Conservation (phyloP, 306 rosid genomes). For the Acacia acuminata region DNA sequence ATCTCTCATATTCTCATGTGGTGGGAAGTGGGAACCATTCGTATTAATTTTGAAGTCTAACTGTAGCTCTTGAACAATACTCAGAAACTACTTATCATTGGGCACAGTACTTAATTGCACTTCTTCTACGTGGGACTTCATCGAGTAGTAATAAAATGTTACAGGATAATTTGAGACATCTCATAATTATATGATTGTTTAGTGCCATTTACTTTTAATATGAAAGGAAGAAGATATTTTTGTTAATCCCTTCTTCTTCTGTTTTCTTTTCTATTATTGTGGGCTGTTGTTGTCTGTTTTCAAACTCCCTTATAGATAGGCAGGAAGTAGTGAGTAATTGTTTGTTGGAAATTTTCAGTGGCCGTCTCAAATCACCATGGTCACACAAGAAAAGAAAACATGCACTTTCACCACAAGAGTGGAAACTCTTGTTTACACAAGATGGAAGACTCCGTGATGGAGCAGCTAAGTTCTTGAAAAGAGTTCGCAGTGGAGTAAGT, state of each 20-base stretch:
- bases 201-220: constrained; percentile 18
- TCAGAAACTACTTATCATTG: neutral
- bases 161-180: constrained; percentile 4
- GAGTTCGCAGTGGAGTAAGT: constrained; percentile 99
- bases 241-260: neutral
- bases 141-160: neutral
- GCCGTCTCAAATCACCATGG: constrained; percentile 97
- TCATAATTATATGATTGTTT: neutral
- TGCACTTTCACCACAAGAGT: constrained; percentile 75
- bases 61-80: neutral
- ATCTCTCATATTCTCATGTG: neutral
- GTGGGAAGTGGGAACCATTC: neutral
- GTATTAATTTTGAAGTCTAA: constrained; percentile 21
- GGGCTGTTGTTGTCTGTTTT: constrained; percentile 14
- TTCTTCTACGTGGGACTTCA: too few relatives aligned
- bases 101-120: neutral
- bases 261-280: constrained; percentile 15
- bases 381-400: constrained; percentile 91
- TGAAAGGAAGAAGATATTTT: constrained; percentile 22
- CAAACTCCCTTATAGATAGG: neutral
- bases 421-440: constrained; percentile 73
- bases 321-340: neutral
- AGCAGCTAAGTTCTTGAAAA: constrained; percentile 85
- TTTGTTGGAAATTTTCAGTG: constrained; percentile 54
- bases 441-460: constrained; percentile 88